Base-by-base conservation (phyloP, 805 yeast species). In the Candida schatavii region DNA sequence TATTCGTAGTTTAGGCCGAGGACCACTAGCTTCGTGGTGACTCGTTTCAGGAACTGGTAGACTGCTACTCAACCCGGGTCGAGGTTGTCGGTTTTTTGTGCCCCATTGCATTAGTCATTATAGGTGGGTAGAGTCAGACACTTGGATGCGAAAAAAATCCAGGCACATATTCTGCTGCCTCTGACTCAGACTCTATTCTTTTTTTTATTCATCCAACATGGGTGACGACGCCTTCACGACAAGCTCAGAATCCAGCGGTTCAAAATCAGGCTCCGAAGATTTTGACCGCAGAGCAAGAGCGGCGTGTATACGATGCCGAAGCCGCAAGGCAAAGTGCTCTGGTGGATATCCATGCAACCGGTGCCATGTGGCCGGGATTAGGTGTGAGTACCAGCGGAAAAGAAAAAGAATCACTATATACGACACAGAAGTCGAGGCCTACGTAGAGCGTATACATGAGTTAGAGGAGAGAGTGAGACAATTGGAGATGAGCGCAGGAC, bases 311-410 rank as follows among this genome's bases (percentile, higher is more conserved):
- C 44, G 62, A 23, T 60, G 65, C 36, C 43, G 57, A 22, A 38
- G 35, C n/a, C 41, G 65, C n/a, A 60, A 59, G 44, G 55, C 61
- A 1, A 55, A 56, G 37, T 61, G 66, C 35, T 43, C 57, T 2
- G 64, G 64, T 1, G 44, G 41, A 9, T 35, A 35, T 13, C 66
- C 66, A 1, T 61, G 66, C 39, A 40, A 42, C 13, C 21, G 51
- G 1, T 61, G 64, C 39, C 11, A 39, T 3, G 30, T 37, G 3
- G 40, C 45, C 2, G 46, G 49, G 5, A 15, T 23, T 3, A 50
- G 45, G 28, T 61, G 66, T 45, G 40, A 46, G 14, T 60, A 51
- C 27, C 49, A 52, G 15, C 40, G 55, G 33, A 59, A 54, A 37
- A 51, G 57, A 13, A 50, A 48, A 40, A 45, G 46, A 36, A 40